Percentiles rank a stretch among this genome's conserved stretches.
Conservation (phyloP, 1,139 yeast genomes). For the Saccharomycopsis hybrid region DNA sequence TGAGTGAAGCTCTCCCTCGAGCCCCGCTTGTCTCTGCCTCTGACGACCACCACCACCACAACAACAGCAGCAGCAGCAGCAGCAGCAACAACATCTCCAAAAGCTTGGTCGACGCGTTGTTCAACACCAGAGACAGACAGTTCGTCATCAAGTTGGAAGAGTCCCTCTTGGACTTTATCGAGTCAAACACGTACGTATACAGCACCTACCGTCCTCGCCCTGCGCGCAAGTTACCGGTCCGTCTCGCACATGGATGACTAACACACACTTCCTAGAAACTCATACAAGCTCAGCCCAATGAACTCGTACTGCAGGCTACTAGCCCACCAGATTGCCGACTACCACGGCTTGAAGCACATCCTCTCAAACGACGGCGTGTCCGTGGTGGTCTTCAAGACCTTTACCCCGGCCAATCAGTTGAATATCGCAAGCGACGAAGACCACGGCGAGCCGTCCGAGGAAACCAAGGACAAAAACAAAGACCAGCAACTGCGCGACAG, state of each 20-base stretch:
- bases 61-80: no score
- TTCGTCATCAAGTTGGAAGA: constrained; percentile 51
- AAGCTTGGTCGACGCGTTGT: constrained; percentile 33
- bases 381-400: constrained; percentile 32
- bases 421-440: constrained; percentile 6
- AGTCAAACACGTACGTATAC: constrained; percentile 25
- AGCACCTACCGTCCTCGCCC: no score
- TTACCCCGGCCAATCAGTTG: constrained; percentile 19
- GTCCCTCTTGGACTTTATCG: constrained; percentile 37
- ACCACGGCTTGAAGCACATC: constrained; percentile 51
- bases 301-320: constrained; percentile 63
- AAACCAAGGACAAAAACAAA: no score
- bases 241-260: no score
- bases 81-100: background rate
- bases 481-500: no score
- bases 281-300: constrained; percentile 45
- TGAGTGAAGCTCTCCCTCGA: no score
- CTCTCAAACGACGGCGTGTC: constrained; percentile 42
- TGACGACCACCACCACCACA: no score
- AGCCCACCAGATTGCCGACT: constrained; percentile 64
- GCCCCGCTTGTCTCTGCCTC: no score
- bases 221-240: no score
- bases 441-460: background rate
- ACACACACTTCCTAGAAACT: constrained; percentile 31
- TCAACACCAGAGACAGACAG: constrained; percentile 42